These are phyloP conservation scores for Dalbergia cultrata DNA, from an alignment of 306 rosid species.

Conservation along the genomic window DNA sequence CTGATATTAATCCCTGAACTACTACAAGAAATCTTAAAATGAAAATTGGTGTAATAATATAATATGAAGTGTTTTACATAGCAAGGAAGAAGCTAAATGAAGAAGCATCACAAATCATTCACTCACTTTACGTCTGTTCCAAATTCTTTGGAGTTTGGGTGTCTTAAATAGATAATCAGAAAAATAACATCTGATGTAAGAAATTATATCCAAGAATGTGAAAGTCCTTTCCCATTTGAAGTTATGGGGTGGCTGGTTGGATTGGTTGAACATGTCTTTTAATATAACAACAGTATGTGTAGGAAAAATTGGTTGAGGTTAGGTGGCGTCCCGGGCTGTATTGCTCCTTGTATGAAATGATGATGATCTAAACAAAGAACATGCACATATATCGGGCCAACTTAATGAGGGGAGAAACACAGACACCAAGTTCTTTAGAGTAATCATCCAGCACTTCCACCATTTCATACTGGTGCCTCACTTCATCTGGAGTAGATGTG, in stretches of 20 bases:
- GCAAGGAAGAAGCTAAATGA: background rate
- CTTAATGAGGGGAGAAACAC: constrained; percentile 85
- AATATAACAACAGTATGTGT: background rate
- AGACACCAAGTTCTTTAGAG: constrained; percentile 91
- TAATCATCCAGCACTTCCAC: constrained; percentile 94
- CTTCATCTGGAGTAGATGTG: constrained; percentile 85
- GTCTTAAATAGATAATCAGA: too few species aligned
- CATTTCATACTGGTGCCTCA: constrained; percentile 94
- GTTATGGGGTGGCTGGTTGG: background rate
- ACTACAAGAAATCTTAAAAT: too few species aligned
- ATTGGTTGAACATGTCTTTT: background rate
- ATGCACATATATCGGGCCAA: constrained; percentile 66
- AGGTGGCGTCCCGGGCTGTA: constrained; percentile 34
- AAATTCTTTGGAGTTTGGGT: too few species aligned
- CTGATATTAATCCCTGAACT: too few species aligned
- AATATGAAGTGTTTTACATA: background rate
- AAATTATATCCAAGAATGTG: too few species aligned
- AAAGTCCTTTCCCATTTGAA: too few species aligned
- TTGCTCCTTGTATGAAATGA: background rate
- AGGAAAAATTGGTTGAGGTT: constrained; percentile 47
- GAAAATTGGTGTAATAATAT: background rate
- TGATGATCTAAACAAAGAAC: background rate
- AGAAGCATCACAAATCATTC: background rate
- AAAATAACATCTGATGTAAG: too few species aligned
- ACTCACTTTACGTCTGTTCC: background rate